phyloP scores from a whole-genome alignment of 1,139 yeast species.

The Yamadazyma buinensis region DNA sequence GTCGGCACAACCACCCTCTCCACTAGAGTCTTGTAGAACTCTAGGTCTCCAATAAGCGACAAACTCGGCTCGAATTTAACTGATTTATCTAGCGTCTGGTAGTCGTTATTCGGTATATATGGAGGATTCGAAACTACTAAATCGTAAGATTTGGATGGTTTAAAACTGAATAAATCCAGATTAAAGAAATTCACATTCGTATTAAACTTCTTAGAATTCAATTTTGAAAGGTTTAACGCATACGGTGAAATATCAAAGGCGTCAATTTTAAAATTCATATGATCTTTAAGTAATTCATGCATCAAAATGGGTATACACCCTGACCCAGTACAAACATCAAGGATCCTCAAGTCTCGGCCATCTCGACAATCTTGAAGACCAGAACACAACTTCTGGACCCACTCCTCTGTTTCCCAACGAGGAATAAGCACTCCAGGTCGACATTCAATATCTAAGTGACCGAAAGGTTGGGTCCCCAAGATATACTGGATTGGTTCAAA shows the following conservation, averaged over 20 bases:
- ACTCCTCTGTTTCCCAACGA: constrained; percentile 94
- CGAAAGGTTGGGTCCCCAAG: constrained; percentile 85
- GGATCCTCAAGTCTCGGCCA: constrained; percentile 24
- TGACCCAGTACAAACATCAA: constrained; percentile 87
- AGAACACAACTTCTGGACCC: constrained; percentile 49
- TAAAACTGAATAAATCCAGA: constrained; percentile 24
- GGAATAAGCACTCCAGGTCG: constrained; percentile 74
- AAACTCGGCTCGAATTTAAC: constrained; percentile 75
- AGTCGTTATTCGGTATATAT: constrained; percentile 57
- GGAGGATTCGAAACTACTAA: constrained; percentile 86
- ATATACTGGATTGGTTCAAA: constrained; percentile 78
- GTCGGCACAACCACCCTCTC: constrained; percentile 35
- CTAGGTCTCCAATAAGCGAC: constrained; percentile 75
- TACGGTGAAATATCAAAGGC: constrained; percentile 52
- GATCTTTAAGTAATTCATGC: constrained; percentile 25
- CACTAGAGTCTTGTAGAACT: constrained; percentile 61
- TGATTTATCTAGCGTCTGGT: constrained; percentile 46
- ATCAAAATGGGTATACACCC: constrained; percentile 77
- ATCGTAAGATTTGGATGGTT: constrained; percentile 26
- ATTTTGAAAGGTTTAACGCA: constrained; percentile 50
- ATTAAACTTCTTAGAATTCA: constrained; percentile 31
- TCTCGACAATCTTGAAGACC: constrained; percentile 1
- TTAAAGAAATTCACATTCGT: constrained; percentile 16
- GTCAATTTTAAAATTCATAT: constrained; percentile 7
- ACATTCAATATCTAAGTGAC: constrained; percentile 58